A percentile compares a stretch with the other conserved stretches of the same genome.
Evolutionary conservation across 2,329 filamentous ascomycete species (phyloP).

Genomic region (Pestalotiopsis sp.): DNA sequence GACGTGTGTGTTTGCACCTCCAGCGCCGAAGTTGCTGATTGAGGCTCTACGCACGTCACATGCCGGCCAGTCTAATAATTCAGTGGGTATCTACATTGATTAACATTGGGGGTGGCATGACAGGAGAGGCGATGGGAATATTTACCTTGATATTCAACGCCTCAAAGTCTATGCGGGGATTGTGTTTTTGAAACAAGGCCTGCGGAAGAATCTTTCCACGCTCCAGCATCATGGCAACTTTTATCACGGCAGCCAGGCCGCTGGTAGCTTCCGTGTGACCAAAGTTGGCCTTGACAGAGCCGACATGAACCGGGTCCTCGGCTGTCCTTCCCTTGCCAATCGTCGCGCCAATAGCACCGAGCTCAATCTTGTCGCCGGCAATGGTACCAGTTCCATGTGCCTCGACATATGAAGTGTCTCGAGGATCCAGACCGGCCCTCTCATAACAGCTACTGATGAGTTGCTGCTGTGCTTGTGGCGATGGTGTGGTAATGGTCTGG

Average conservation of each 20-base stretch:
- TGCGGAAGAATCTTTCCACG: constrained; percentile 16
- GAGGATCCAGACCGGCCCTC: constrained; percentile 8
- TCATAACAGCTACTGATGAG: constrained; percentile 10
- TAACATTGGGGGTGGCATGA: not conserved
- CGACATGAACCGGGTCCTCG: constrained; percentile 12
- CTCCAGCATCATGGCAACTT: constrained; percentile 17
- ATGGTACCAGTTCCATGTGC: constrained; percentile 13
- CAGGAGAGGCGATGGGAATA: constrained; percentile 12
- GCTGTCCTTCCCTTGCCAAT: not conserved
- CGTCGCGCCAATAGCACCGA: not conserved
- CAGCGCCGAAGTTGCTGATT: constrained; percentile 17
- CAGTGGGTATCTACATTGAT: constrained; percentile 2
- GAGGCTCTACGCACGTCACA: constrained; percentile 15
- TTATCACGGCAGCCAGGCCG: constrained; percentile 21
- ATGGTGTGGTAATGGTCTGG: constrained; percentile 10
- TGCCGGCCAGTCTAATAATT: constrained; percentile 1
- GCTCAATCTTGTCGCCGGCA: constrained; percentile 8
- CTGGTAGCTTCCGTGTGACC: constrained; percentile 21
- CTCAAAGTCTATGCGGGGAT: constrained; percentile 15
- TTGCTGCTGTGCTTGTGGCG: not conserved
- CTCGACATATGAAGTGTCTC: constrained; percentile 12
- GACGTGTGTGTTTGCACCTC: constrained; percentile 11
- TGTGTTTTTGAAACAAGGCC: constrained; percentile 15
- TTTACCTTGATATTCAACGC: constrained; percentile 10
- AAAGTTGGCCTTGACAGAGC: constrained; percentile 21